Evolutionary conservation across 768 basidiomycete species (phyloP).

Genomic region (Suillus paluster): DNA sequence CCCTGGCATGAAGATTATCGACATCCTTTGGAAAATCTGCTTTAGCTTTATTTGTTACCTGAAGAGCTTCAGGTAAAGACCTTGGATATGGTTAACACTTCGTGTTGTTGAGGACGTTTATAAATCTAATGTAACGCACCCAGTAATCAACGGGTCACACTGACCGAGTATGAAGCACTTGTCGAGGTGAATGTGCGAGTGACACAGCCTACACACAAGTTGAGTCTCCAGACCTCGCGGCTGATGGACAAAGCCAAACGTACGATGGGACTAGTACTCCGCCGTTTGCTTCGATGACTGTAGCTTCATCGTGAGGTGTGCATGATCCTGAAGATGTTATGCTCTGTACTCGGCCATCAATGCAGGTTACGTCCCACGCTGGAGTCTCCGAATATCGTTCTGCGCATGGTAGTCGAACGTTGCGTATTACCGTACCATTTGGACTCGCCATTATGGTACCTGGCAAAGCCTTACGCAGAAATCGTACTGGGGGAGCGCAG

Average conservation of each 20-base stretch:
- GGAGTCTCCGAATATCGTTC: slow-evolving; percentile 29
- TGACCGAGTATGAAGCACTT: slow-evolving; percentile 68
- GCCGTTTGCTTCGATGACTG: slow-evolving; percentile 27
- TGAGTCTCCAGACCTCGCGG: slow-evolving; percentile 19
- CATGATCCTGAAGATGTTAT: slow-evolving; percentile 23
- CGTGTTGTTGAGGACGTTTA: slow-evolving; percentile 7
- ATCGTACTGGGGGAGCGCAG: neutral
- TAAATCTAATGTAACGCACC: slow-evolving; percentile 42
- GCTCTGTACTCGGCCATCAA: slow-evolving; percentile 28
- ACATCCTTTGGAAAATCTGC: slow-evolving; percentile 45
- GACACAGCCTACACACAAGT: slow-evolving; percentile 47
- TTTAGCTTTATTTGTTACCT: slow-evolving; percentile 56
- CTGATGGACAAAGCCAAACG: slow-evolving; percentile 10
- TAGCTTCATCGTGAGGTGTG: neutral
- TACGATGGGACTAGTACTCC: slow-evolving; percentile 39
- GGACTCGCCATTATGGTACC: neutral
- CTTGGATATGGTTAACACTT: slow-evolving; percentile 34
- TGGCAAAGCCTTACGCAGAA: neutral
- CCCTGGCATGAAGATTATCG: slow-evolving; percentile 55
- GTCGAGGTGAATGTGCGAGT: slow-evolving; percentile 70
- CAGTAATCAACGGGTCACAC: slow-evolving; percentile 53
- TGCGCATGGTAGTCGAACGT: slow-evolving; percentile 36
- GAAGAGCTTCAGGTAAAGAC: slow-evolving; percentile 59
- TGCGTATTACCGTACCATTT: slow-evolving; percentile 19
- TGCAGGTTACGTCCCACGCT: slow-evolving; percentile 39